Base-by-base conservation (phyloP, 345 rosid species). In the Euphorbia peplus region DNA sequence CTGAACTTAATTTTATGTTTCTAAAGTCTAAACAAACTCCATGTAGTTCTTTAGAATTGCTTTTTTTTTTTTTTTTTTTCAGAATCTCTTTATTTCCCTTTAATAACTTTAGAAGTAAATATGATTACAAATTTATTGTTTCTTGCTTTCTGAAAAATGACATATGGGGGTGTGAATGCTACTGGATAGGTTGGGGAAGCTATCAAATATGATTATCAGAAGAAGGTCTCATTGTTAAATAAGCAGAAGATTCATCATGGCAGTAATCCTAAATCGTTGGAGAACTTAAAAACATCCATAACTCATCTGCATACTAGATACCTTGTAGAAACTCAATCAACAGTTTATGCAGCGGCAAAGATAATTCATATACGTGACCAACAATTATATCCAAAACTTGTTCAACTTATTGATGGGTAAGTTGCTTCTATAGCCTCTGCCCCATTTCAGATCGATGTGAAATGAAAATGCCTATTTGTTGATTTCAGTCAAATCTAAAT, bases 321-420 rank as follows among this genome's bases (percentile, higher is more conserved):
- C 81, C 89, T 91, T 47, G 98, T 93, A 14, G 98, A 93, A 77
- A 91, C 89, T 97, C 97, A 93, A 79, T 93, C 97, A 67, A 83
- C 91, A 96, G 99, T 91, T 76, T 90, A 98, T 51, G 91, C 99
- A 46, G 98, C 90, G 69, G 70, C 81, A 44, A 98, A 95, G 84
- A 90, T 95, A 84, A 91, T 88, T 68, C 90, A 92, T 15, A 81
- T 95, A 51, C 90, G 98, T 22, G 99, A 95, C 61, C 87, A 91
- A 67, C 99, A 83, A 67, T 77, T 95, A 60, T 90, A 90, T 77
- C 79, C 90, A 46, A 91, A 87, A 81, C 98, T 95, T 19, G 82
- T 86, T 64, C 79, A 86, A 67, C 96, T 91, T 65, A 96, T 91
- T 8, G 84, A 87, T n/a, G 92, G 83, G 99, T 95, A 90, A 81